Evolutionary conservation across 2,329 filamentous ascomycete species (phyloP).

Genomic region (Calonectria fujianensis): DNA sequence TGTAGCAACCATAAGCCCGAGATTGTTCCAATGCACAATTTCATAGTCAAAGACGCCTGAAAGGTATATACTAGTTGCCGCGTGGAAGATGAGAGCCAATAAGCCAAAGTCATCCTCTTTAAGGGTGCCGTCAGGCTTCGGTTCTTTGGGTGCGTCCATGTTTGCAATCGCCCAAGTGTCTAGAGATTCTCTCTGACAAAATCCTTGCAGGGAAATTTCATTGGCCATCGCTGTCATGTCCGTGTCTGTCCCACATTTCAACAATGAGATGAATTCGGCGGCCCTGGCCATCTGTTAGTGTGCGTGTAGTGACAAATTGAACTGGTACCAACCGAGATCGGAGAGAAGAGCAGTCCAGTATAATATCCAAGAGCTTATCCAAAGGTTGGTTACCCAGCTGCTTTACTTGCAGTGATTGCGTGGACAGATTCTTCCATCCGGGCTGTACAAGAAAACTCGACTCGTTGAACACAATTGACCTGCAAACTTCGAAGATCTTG

Average conservation of each 20-base stretch:
- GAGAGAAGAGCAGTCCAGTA: constrained; percentile 57
- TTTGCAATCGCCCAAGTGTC: constrained; percentile 35
- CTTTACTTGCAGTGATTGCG: not conserved
- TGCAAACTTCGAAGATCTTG: constrained; percentile 58
- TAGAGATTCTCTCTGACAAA: constrained; percentile 45
- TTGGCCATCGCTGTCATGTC: not conserved
- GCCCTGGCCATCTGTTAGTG: constrained; percentile 33
- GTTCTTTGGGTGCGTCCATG: fast-evolving
- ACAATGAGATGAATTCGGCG: constrained; percentile 3
- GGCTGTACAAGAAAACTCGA: constrained; percentile 51
- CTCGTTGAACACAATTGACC: constrained; percentile 58
- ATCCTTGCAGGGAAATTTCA: constrained; percentile 48
- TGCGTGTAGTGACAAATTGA: fast-evolving
- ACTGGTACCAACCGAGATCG: constrained; percentile 55
- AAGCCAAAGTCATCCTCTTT: constrained; percentile 43
- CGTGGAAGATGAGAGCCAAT: constrained; percentile 53
- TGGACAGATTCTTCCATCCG: constrained; percentile 50
- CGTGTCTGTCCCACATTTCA: fast-evolving
- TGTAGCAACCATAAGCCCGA: constrained; percentile 50
- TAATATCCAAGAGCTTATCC: constrained; percentile 56
- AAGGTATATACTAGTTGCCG: constrained; percentile 61
- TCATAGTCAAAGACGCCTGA: constrained; percentile 62
- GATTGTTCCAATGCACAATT: constrained; percentile 53
- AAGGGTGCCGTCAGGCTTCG: fast-evolving
- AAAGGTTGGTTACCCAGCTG: not conserved